Base-by-base conservation (phyloP, 2,329 filamentous ascomycete species). In the Cladosporium sp. region DNA sequence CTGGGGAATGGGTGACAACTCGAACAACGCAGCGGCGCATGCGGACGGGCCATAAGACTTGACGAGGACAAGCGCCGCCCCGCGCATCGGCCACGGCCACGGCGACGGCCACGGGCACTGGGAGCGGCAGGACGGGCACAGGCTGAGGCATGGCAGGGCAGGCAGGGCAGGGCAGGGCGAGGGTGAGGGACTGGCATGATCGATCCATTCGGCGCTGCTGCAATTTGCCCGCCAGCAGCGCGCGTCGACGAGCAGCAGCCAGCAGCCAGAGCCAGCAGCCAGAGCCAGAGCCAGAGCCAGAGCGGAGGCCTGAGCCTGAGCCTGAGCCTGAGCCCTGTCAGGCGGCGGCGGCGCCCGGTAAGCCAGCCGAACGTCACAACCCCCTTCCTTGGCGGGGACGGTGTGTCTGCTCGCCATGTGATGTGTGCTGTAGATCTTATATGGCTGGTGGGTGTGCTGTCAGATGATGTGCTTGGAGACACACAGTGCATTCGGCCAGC, bases 21-120 rank as follows among this genome's bases (percentile, higher is more conserved):
- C 22, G 22, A 28, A 28, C 49, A 52, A 52, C 49, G 42, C 38
- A 41, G 16, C 16, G 46, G 37, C 40, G 48, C 49, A 52, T 38
- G 49, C 49, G 42, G 35, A 52, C 48, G 50, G 43, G 37, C 49
- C 49, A 43, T 13, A 56, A 19, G 40, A 49, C 52, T 41, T 50
- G 52, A 48, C 46, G 19, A 42, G 34, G 34, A 31, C 13, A 28
- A 19, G 28, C 43, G 28, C 28, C 37, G 31, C 46, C 37, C 46
- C 37, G 46, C 37, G 46, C 31, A 42, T 43, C 42, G 42, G 42
- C 42, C 42, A 42, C 16, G 40, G 40, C 40, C 3, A 19, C 13
- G 16, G 40, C 40, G 3, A 42, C 13, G 9, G 40, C 13, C 16
- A 28, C 19, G 40, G 19, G 38, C 38, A 41, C 6, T 35, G 38